Evolutionary conservation across 2,329 filamentous ascomycete genomes (phyloP).

Genomic region (Pezicula radicicola): DNA sequence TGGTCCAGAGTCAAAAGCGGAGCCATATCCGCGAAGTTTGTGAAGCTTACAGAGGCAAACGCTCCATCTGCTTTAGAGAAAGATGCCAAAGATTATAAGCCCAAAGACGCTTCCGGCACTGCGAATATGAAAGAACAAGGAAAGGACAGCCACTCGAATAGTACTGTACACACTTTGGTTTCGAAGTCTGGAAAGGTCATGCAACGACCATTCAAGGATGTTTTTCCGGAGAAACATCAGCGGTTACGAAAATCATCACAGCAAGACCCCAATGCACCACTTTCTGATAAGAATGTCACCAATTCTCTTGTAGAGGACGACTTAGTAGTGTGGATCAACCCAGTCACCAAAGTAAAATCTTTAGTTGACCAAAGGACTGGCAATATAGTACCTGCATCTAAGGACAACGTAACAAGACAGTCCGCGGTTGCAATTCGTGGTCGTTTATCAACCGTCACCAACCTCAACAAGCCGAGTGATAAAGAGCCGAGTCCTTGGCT

Average conservation of each 20-base stretch:
- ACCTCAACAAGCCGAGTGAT: conserved; percentile 8
- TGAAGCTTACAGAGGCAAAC: not conserved
- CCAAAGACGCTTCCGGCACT: no score
- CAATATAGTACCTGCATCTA: conserved; percentile 30
- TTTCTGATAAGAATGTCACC: conserved; percentile 5
- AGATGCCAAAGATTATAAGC: no score
- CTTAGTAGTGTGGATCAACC: conserved; percentile 57
- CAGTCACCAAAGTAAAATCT: conserved; percentile 48
- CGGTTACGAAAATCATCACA: not conserved
- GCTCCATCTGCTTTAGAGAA: not conserved
- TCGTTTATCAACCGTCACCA: conserved; percentile 16
- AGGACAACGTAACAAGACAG: conserved; percentile 18
- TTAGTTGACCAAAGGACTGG: conserved; percentile 56
- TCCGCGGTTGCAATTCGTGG: not conserved
- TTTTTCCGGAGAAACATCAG: not conserved
- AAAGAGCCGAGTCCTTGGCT: conserved; percentile 49
- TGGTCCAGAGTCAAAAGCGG: conserved; percentile 37
- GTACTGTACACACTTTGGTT: conserved; percentile 28
- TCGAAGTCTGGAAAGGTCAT: conserved; percentile 38
- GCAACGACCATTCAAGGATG: conserved; percentile 43
- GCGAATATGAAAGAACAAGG: no score
- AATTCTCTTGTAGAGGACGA: conserved; percentile 28
- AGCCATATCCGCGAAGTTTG: not conserved
- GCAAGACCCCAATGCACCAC: not conserved
- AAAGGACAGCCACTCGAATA: not conserved